Evolutionary conservation across 2,329 filamentous ascomycete species (phyloP).

Genomic region (Talaromyces sp.): DNA sequence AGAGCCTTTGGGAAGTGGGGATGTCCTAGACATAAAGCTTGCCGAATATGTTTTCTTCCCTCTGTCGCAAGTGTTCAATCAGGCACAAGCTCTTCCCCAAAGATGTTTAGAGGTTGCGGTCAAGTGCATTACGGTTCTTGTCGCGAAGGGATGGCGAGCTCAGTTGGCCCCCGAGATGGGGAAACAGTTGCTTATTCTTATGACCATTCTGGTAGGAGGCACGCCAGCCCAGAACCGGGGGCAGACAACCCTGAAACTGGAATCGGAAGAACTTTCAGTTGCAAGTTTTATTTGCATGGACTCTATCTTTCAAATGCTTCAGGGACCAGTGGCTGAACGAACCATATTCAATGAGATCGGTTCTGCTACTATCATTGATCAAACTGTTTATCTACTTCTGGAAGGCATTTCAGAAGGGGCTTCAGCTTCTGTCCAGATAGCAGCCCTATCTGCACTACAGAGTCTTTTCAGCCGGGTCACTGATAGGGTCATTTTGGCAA

Average conservation of each 20-base stretch:
- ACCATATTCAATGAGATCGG: constrained; percentile 52
- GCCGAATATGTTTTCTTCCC: constrained; percentile 96
- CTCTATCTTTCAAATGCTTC: constrained; percentile 62
- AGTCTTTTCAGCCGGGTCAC: constrained; percentile 63
- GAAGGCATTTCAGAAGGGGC: constrained; percentile 66
- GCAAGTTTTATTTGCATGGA: constrained; percentile 70
- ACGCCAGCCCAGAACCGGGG: constrained; percentile 55
- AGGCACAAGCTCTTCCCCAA: constrained; percentile 69
- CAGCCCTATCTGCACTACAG: constrained; percentile 65
- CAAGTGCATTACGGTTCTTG: constrained; percentile 69
- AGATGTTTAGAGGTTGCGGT: constrained; percentile 70
- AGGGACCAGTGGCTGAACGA: constrained; percentile 46
- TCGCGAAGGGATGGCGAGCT: constrained; percentile 75
- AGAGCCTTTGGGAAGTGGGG: constrained; percentile 40
- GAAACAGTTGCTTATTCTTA: constrained; percentile 79
- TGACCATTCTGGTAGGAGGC: constrained; percentile 78
- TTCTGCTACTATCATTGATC: constrained; percentile 75
- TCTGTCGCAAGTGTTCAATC: constrained; percentile 78
- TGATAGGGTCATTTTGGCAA: constrained; percentile 73
- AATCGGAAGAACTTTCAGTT: constrained; percentile 70
- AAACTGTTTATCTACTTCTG: constrained; percentile 76
- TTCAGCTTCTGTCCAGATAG: constrained; percentile 67
- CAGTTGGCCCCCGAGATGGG: constrained; percentile 68
- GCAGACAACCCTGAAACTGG: constrained; percentile 29
- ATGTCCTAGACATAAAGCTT: constrained; percentile 70